These are phyloP conservation scores for Macadamia integrifolia DNA, from an alignment of 164 flowering plant genomes.

Conservation along the genomic window DNA sequence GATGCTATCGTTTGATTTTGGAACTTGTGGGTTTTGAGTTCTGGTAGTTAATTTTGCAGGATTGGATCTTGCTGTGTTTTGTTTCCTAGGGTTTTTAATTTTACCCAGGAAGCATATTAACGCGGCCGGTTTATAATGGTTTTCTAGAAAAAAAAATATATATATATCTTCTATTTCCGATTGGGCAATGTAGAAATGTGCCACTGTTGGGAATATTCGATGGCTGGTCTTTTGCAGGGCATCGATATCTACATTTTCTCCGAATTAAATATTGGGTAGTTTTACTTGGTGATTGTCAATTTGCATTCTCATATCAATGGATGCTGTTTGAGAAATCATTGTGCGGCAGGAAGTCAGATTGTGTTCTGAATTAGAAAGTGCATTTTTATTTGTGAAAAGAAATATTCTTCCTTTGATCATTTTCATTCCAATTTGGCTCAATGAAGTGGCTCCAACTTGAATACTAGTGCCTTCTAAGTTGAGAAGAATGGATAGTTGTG, in stretches of 20 bases:
- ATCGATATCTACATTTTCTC: no score
- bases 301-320: not conserved
- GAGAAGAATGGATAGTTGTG: not conserved
- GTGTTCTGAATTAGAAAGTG: not conserved
- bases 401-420: no score
- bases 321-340: not conserved
- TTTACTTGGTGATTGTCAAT: not conserved
- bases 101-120: not conserved
- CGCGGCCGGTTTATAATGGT: not conserved
- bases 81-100: not conserved
- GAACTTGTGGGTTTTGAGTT: not conserved
- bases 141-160: not conserved
- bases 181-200: not conserved
- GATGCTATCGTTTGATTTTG: not conserved
- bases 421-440: no score
- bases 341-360: not conserved
- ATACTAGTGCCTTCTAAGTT: not conserved
- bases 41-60: no score
- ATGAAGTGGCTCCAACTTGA: not conserved
- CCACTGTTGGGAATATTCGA: not conserved
- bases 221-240: no score
- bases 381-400: no score
- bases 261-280: not conserved
- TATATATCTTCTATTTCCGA: not conserved
- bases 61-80: not conserved